Evolutionary conservation across 371 early-diverging fungal species (phyloP).

Genomic region (Mucor piriformis): DNA sequence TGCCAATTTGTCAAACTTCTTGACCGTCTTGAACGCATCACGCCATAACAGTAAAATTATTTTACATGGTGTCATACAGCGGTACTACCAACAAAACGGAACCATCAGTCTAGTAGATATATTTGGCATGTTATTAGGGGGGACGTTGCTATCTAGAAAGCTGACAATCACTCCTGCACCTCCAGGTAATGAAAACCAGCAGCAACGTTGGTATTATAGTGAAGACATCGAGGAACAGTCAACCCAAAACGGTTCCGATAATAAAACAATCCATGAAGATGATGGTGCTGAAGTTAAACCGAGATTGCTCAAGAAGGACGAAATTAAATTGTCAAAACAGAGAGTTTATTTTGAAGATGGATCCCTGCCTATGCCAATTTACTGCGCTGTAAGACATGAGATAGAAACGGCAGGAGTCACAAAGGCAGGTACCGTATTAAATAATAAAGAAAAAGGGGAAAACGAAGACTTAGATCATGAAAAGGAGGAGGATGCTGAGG

Average conservation of each 20-base stretch:
- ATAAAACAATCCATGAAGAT: conserved; percentile 24
- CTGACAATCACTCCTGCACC: not conserved
- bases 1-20: conserved; percentile 46
- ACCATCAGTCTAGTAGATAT: conserved; percentile 63
- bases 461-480: conserved; percentile 4
- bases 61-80: conserved; percentile 53
- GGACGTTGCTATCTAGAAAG: conserved; percentile 54
- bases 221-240: conserved; percentile 40
- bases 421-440: conserved; percentile 6
- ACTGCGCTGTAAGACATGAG: conserved; percentile 73
- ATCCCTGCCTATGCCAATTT: conserved; percentile 72
- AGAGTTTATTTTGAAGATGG: conserved; percentile 63
- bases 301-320: conserved; percentile 20
- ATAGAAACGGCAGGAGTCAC: conserved; percentile 22
- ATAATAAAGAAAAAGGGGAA: conserved; percentile 5
- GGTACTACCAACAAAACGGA: conserved; percentile 54
- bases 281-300: conserved; percentile 28
- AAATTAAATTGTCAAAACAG: conserved; percentile 43
- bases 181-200: conserved; percentile 18
- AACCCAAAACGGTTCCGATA: not conserved
- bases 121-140: conserved; percentile 66
- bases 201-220: conserved; percentile 42
- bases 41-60: conserved; percentile 46
- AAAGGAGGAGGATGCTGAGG: not conserved
- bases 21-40: conserved; percentile 38